A percentile compares a stretch with the other conserved stretches of the same genome.
These are phyloP conservation scores for Aschersonia sp. DNA, from an alignment of 2,329 filamentous ascomycete genomes.

Conservation along the genomic window DNA sequence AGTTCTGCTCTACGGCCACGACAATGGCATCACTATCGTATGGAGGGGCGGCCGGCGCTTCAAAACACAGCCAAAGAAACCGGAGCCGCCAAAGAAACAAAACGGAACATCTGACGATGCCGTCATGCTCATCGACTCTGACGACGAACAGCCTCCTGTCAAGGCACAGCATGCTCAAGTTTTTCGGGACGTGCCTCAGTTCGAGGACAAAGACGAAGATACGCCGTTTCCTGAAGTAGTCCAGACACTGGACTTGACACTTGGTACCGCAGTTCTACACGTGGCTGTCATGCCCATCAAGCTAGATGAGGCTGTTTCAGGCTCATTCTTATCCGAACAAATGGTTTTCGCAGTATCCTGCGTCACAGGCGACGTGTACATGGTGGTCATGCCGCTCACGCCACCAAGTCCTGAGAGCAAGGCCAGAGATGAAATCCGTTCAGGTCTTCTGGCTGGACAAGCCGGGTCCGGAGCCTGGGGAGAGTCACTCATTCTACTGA, in stretches of 20 bases:
- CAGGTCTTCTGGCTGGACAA: conserved; percentile 34
- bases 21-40: conserved; percentile 44
- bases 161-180: conserved; percentile 16
- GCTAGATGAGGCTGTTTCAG: conserved; percentile 28
- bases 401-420: conserved; percentile 48
- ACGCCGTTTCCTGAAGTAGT: conserved; percentile 38
- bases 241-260: conserved; percentile 46
- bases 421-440: conserved; percentile 34
- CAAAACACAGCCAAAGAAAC: conserved; percentile 26
- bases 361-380: conserved; percentile 38
- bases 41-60: conserved; percentile 51
- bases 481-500: conserved; percentile 39
- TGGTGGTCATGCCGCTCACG: conserved; percentile 45
- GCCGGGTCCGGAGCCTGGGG: conserved; percentile 50
- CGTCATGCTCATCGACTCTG: conserved; percentile 50
- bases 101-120: conserved; percentile 38
- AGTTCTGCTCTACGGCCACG: conserved; percentile 48
- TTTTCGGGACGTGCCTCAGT: conserved; percentile 41
- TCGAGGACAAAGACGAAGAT: conserved; percentile 37
- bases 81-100: conserved; percentile 24
- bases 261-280: conserved; percentile 40
- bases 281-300: conserved; percentile 41
- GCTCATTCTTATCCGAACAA: conserved; percentile 35
- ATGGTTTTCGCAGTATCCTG: conserved; percentile 49
- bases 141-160: conserved; percentile 35